Evolutionary conservation across 148 eudicot species (phyloP).

Genomic region (Hydrangea macrophylla): DNA sequence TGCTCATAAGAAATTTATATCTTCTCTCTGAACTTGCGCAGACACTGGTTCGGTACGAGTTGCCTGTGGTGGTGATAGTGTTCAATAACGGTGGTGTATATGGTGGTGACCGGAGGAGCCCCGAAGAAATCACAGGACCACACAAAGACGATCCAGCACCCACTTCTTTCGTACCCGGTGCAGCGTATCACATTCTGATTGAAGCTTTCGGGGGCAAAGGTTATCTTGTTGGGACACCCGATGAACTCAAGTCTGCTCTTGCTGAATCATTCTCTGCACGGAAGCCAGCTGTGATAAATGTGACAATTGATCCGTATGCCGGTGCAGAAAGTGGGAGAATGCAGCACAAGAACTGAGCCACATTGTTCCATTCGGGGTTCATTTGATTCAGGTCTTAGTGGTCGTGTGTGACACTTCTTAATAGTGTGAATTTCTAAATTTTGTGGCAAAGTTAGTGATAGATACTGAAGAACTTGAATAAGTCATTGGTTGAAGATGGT

Average conservation of each 20-base stretch:
- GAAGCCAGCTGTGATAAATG: slow-evolving; percentile 88
- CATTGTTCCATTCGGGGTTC: neutral
- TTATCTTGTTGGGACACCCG: slow-evolving; percentile 64
- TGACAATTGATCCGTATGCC: slow-evolving; percentile 85
- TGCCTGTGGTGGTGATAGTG: slow-evolving; percentile 83
- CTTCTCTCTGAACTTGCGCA: slow-evolving; percentile 23
- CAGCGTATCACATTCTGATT: slow-evolving; percentile 62
- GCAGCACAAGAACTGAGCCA: slow-evolving; percentile 88
- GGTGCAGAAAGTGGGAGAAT: slow-evolving; percentile 91
- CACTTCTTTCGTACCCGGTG: slow-evolving; percentile 81
- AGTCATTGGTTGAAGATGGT: neutral
- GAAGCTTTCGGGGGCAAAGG: slow-evolving; percentile 98
- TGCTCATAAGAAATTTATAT: neutral
- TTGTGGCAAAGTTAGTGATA: neutral
- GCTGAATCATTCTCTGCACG: slow-evolving; percentile 70
- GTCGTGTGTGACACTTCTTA: neutral
- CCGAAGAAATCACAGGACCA: slow-evolving; percentile 77
- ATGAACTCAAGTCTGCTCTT: slow-evolving; percentile 74
- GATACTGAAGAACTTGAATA: neutral
- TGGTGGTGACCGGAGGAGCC: slow-evolving; percentile 83
- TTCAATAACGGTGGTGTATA: slow-evolving; percentile 94
- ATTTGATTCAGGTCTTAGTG: neutral
- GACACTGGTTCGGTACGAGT: slow-evolving; percentile 85
- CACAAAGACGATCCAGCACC: slow-evolving; percentile 89
- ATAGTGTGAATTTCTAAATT: neutral